Evolutionary conservation across 2,329 filamentous ascomycete species (phyloP).

Genomic region (Botrytis elliptica): DNA sequence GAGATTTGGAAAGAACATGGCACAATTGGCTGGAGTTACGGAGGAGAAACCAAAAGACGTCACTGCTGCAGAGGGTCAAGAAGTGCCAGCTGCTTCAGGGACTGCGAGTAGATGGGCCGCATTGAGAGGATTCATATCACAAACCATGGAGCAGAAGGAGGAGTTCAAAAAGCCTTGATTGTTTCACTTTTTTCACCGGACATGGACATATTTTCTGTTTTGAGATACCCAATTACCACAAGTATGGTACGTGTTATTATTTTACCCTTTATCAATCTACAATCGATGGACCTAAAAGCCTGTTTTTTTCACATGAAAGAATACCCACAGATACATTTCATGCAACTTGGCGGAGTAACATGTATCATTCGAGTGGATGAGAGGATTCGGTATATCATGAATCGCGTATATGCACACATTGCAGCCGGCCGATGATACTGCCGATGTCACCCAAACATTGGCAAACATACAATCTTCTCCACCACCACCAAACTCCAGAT

Average conservation of each 20-base stretch:
- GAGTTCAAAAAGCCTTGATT: conserved; percentile 54
- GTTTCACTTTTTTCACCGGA: not conserved
- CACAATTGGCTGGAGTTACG: conserved; percentile 53
- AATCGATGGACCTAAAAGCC: not conserved
- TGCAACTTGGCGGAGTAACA: not conserved
- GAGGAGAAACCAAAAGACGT: conserved; percentile 18
- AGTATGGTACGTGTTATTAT: conserved; percentile 21
- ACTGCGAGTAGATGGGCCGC: conserved; percentile 73
- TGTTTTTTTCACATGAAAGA: not conserved
- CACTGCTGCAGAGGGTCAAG: conserved; percentile 22
- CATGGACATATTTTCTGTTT: not conserved
- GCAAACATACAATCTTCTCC: not conserved
- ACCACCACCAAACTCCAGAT: not conserved
- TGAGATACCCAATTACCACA: conserved; percentile 21
- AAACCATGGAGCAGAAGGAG: conserved; percentile 83
- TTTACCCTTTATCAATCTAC: not conserved
- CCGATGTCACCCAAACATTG: not conserved
- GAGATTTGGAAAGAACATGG: conserved; percentile 81
- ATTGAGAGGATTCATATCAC: conserved; percentile 72
- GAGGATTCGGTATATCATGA: conserved; percentile 9
- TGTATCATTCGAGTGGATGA: conserved; percentile 15
- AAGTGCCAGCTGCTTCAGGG: conserved; percentile 28
- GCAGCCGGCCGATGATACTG: conserved; percentile 7
- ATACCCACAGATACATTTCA: not conserved
- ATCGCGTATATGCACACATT: conserved; percentile 1